Conservation (phyloP, 768 basidiomycete genomes). For the Sutorius australiensis region DNA sequence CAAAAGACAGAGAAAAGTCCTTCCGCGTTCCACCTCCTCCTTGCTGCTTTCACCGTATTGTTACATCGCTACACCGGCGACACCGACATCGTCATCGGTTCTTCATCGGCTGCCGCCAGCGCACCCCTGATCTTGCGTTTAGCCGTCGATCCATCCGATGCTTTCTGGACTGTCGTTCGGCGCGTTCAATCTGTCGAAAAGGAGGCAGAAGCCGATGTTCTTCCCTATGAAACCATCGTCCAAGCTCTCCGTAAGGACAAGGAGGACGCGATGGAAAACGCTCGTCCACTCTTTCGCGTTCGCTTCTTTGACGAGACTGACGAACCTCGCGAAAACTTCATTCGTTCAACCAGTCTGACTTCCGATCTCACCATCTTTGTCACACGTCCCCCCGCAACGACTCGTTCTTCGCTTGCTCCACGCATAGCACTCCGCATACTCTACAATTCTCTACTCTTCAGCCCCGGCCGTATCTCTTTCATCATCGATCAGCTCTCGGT, state of each 20-base stretch:
- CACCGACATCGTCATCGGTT: slow-evolving; percentile 87
- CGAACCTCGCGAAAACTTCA: slow-evolving; percentile 64
- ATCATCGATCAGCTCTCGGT: slow-evolving; percentile 85
- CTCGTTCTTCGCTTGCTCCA: slow-evolving; percentile 68
- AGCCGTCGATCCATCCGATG: slow-evolving; percentile 77
- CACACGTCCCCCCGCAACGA: slow-evolving; percentile 62
- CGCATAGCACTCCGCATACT: slow-evolving; percentile 75
- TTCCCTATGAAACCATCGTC: slow-evolving; percentile 78
- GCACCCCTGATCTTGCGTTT: slow-evolving; percentile 84
- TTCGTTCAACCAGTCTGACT: slow-evolving; percentile 74
- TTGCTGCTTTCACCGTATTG: slow-evolving; percentile 88
- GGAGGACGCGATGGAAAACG: slow-evolving; percentile 50
- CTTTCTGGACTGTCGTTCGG: slow-evolving; percentile 84
- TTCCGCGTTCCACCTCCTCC: slow-evolving; percentile 86
- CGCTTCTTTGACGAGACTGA: slow-evolving; percentile 96
- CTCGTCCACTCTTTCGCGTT: slow-evolving; percentile 78
- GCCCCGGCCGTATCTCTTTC: slow-evolving; percentile 64
- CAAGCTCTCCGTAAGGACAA: slow-evolving; percentile 64
- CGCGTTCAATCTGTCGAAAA: slow-evolving; percentile 80
- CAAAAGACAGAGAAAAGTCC: slow-evolving; percentile 42
- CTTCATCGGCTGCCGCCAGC: slow-evolving; percentile 69
- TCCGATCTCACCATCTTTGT: slow-evolving; percentile 94
- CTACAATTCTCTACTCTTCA: slow-evolving; percentile 95
- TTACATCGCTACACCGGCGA: slow-evolving; percentile 95
- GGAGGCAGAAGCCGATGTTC: slow-evolving; percentile 75